Evolutionary conservation across 352 stramenopile genomes (phyloP).

Genomic region (Vaucheria bursata): DNA sequence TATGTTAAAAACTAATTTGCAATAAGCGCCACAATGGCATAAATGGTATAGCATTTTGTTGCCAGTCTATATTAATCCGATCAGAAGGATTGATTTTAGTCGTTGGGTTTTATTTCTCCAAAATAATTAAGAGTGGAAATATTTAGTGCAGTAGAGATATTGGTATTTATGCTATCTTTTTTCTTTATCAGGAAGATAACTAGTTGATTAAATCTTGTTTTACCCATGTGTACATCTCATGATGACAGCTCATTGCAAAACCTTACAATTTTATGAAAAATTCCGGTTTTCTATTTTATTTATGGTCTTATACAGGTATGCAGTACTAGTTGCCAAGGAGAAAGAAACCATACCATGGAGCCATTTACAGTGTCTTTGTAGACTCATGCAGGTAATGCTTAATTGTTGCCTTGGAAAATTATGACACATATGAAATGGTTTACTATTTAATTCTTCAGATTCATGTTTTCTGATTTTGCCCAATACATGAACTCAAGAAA

Average conservation of each 20-base stretch:
- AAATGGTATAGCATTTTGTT: too few relatives aligned
- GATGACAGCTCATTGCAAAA: background rate
- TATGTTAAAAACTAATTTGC: too few relatives aligned
- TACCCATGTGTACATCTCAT: background rate
- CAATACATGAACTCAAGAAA: too few relatives aligned
- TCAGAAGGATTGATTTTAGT: too few relatives aligned
- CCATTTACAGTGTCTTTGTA: conserved; percentile 1
- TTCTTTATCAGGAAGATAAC: background rate
- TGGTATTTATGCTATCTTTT: background rate
- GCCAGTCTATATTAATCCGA: too few relatives aligned
- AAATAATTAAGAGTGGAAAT: background rate
- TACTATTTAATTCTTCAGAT: too few relatives aligned
- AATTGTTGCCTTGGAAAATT: too few relatives aligned
- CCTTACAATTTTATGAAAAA: background rate
- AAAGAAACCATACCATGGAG: background rate
- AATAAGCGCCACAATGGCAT: too few relatives aligned
- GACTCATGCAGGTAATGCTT: conserved; percentile 1
- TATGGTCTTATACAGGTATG: background rate
- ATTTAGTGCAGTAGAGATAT: background rate
- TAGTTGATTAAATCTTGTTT: background rate
- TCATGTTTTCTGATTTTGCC: too few relatives aligned
- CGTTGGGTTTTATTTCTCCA: too few relatives aligned
- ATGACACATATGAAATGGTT: too few relatives aligned
- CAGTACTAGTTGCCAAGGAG: background rate
- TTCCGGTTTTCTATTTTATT: background rate